These are phyloP conservation scores for Aspergillus affinis DNA, from an alignment of 495 filamentous ascomycete species.

Conservation along the genomic window DNA sequence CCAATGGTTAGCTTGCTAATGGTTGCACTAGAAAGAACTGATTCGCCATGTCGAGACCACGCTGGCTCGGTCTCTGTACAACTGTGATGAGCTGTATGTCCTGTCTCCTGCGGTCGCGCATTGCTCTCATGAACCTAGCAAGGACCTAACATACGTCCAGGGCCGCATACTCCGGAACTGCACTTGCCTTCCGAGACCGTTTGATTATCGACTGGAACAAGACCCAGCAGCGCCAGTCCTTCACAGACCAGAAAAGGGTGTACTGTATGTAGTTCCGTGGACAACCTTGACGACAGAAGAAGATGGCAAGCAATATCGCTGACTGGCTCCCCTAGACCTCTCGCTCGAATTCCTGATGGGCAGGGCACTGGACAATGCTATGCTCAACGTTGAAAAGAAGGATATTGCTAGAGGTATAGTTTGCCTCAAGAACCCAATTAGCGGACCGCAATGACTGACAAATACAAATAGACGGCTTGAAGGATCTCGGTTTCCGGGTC, in stretches of 20 bases:
- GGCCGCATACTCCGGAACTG: conserved; percentile 87
- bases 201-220: conserved; percentile 95
- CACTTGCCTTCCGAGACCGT: conserved; percentile 88
- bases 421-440: not conserved
- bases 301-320: not conserved
- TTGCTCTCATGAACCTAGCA: not conserved
- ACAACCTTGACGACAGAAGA: not conserved
- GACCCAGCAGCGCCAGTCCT: conserved; percentile 94
- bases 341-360: conserved; percentile 98
- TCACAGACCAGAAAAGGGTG: conserved; percentile 83
- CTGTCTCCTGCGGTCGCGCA: not conserved
- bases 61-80: conserved; percentile 92
- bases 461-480: conserved; percentile 62
- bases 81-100: conserved; percentile 82
- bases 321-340: conserved; percentile 54
- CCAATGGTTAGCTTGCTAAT: conserved; percentile 5
- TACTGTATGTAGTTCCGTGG: conserved; percentile 60
- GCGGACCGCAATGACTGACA: not conserved
- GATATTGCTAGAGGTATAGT: conserved; percentile 69
- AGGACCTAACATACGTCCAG: conserved; percentile 25
- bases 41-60: conserved; percentile 96
- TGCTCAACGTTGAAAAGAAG: conserved; percentile 92
- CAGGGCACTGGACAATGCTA: conserved; percentile 92
- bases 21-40: conserved; percentile 60
- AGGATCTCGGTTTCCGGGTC: conserved; percentile 90